phyloP scores from a whole-genome alignment of 768 basidiomycete species.

The Psilocybe tampanensis region DNA sequence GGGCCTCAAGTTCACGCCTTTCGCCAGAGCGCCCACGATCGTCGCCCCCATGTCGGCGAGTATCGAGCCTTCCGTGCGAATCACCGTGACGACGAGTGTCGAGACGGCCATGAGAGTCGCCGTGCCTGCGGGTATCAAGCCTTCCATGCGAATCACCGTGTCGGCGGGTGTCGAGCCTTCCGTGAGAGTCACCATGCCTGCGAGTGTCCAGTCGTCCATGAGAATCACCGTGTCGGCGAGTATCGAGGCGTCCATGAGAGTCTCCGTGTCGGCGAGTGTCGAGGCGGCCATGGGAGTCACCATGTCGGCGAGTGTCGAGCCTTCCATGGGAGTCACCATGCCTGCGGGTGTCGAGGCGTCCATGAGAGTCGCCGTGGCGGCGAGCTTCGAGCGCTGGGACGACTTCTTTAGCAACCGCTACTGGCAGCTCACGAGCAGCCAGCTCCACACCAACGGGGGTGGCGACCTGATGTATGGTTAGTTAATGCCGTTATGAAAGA shows the following conservation, averaged over 20 bases:
- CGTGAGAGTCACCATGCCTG: not conserved
- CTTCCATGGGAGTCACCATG: constrained; percentile 2
- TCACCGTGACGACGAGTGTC: constrained; percentile 3
- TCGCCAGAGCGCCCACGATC: not conserved
- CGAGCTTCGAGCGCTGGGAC: constrained; percentile 1
- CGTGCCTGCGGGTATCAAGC: constrained; percentile 4
- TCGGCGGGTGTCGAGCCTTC: constrained; percentile 2
- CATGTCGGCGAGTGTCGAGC: not conserved
- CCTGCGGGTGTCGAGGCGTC: constrained; percentile 2
- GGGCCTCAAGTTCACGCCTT: not conserved
- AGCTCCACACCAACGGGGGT: constrained; percentile 3
- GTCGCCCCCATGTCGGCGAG: not conserved
- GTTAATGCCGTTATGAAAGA: not conserved
- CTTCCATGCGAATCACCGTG: not conserved
- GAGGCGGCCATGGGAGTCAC: not conserved
- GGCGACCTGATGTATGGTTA: not conserved
- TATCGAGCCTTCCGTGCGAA: not conserved
- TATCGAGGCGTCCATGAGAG: not conserved
- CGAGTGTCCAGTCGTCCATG: not conserved
- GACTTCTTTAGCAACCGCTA: constrained; percentile 1
- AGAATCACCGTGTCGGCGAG: not conserved
- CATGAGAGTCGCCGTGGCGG: constrained; percentile 5
- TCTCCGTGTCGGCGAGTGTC: constrained; percentile 1
- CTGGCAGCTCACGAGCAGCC: constrained; percentile 4
- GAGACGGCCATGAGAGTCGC: not conserved